Base-by-base conservation (phyloP, 2,329 filamentous ascomycete species). In the Penicillium sp. region DNA sequence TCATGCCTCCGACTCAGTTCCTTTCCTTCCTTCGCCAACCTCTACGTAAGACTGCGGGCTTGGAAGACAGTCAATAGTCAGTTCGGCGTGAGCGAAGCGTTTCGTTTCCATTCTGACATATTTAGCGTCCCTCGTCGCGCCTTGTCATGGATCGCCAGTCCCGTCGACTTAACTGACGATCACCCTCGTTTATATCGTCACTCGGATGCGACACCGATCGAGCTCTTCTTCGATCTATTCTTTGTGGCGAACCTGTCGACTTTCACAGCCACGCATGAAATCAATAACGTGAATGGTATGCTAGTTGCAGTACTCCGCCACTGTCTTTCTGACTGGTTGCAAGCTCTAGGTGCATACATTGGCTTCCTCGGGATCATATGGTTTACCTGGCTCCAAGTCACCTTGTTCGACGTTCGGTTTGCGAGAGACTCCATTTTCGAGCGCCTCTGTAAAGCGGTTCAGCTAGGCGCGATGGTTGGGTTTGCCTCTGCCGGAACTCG, bases 341-440 rank as follows among this genome's bases (percentile, higher is more conserved):
- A 33, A 71, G 67, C 61, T 36, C 43, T 73, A 10, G 60, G 59
- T 33, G 64, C 71, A 23, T 75, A 79, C 53, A 65, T 78, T 36
- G 67, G 77, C 28, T 78, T 76, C 57, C 72, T 80, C 54, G 62
- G 75, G 15, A 68, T 84, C 13, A 66, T 84, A 4, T 85, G 81
- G 81, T 76, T 82, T 43, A 83, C 78, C n/a, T 85, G 82, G 82
- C 73, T 83, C 23, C 70, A 81, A 43, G 76, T 80, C 16, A 74
- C 75, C 6, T 64, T 84, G 1, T 83, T 80, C 58, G 82, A 86
- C 59, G 76, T 84, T 23, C 79, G 81, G 0, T 85, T 83, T 56
- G 74, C 78, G 1, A 72, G 77, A 16, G 81, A 86, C 59, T 80
- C 76, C 26, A 68, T 84, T 21, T 81, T 84, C 51, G 78, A 83